Conservation (phyloP, 192 early-diverging fungal genomes). For the Entrophospora sp. region DNA sequence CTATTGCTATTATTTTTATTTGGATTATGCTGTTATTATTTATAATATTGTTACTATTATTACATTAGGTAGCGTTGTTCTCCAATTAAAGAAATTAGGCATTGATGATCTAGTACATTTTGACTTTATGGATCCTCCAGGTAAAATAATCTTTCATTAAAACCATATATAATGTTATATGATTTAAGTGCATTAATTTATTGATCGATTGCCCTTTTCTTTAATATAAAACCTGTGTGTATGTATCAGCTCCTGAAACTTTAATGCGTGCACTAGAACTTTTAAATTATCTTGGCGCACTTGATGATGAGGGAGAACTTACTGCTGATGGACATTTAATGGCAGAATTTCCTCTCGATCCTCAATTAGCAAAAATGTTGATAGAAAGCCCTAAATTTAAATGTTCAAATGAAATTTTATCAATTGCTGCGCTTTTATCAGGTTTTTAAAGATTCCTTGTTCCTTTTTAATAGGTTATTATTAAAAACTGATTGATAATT, state of each 20-base stretch:
- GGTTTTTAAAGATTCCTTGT: constrained; percentile 24
- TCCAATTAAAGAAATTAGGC: constrained; percentile 93
- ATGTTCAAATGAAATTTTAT: constrained; percentile 90
- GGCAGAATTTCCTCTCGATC: constrained; percentile 96
- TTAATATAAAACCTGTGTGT: neutral
- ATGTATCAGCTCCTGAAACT: constrained; percentile 95
- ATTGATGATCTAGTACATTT: constrained; percentile 97
- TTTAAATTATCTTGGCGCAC: constrained; percentile 86
- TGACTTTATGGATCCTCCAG: constrained; percentile 98
- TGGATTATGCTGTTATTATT: no score
- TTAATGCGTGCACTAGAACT: constrained; percentile 96
- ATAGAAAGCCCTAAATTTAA: constrained; percentile 74
- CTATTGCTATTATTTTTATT: no score
- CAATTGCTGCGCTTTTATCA: constrained; percentile 88
- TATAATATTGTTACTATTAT: no score
- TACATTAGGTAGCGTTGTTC: constrained; percentile 88
- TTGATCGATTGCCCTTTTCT: neutral
- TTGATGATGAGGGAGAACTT: constrained; percentile 92
- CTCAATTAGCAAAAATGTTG: constrained; percentile 89
- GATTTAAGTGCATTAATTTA: no score
- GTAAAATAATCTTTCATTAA: neutral
- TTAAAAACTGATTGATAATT: neutral
- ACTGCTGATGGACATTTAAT: constrained; percentile 76
- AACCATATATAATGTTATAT: no score
- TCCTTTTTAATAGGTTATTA: neutral